Evolutionary conservation across 768 basidiomycete species (phyloP).

Genomic region (Pisolithus microcarpus): DNA sequence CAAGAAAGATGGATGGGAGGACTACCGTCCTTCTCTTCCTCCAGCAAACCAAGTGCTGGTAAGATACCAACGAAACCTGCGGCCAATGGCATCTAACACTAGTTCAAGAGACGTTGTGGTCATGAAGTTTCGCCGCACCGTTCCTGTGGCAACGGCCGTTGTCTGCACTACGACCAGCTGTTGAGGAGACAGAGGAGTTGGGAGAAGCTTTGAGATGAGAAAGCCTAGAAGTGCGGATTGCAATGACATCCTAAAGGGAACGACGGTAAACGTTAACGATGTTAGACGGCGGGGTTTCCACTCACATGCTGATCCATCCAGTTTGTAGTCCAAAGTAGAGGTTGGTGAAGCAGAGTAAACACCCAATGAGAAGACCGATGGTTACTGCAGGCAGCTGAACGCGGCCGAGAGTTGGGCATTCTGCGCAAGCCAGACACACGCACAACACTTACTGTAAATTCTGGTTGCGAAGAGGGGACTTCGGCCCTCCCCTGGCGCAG

Average conservation of each 20-base stretch:
- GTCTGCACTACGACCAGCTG: constrained; percentile 94
- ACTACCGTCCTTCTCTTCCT: constrained; percentile 65
- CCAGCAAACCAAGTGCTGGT: constrained; percentile 80
- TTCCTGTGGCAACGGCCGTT: constrained; percentile 90
- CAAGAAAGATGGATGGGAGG: constrained; percentile 70
- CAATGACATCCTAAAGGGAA: constrained; percentile 73
- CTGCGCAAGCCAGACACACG: neutral
- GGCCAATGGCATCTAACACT: constrained; percentile 65
- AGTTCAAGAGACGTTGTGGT: neutral
- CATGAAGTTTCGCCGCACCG: constrained; percentile 24
- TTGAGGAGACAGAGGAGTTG: constrained; percentile 73
- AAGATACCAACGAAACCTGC: constrained; percentile 90
- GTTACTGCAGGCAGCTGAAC: constrained; percentile 49
- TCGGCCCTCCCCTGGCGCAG: neutral
- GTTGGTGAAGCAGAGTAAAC: constrained; percentile 88
- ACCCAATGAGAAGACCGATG: constrained; percentile 78
- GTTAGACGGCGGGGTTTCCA: neutral
- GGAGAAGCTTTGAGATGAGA: constrained; percentile 69
- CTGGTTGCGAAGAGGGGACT: constrained; percentile 9
- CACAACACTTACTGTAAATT: constrained; percentile 24
- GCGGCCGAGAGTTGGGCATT: neutral
- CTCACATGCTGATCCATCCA: constrained; percentile 84
- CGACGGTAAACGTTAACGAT: neutral
- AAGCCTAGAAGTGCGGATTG: constrained; percentile 93
- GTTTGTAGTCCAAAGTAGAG: constrained; percentile 83